Percentiles rank a stretch among this genome's conserved stretches.
phyloP scores from a whole-genome alignment of 1,284 basidiomycete species.

The Vanrija sp. region DNA sequence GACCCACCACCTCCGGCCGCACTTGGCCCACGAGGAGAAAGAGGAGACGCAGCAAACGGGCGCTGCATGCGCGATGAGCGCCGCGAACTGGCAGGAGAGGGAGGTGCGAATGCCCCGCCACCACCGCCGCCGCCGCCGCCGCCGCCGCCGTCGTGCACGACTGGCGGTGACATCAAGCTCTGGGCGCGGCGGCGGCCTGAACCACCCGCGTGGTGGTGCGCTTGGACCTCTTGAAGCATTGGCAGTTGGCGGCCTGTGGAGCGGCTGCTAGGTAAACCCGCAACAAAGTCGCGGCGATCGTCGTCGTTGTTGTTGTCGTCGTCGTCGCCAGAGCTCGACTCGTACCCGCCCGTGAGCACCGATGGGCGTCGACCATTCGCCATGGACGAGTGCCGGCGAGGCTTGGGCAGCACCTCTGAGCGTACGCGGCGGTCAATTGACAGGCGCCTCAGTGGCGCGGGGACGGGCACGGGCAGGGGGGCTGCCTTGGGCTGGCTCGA shows the following conservation, averaged over 20 bases:
- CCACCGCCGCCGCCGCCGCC: too few species aligned
- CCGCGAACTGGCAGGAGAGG: conserved; percentile 3
- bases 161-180: conserved; percentile 17
- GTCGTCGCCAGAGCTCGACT: conserved; percentile 30
- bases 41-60: neutral
- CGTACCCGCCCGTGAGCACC: conserved; percentile 40
- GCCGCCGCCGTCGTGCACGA: neutral
- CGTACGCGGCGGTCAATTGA: neutral
- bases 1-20: neutral
- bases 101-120: too few species aligned
- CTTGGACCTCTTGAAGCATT: neutral
- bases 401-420: neutral
- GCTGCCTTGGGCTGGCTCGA: neutral
- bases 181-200: conserved; percentile 22
- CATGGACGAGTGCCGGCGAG: neutral
- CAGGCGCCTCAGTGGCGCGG: neutral
- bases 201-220: neutral
- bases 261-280: neutral
- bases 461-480: neutral
- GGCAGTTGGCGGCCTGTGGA: neutral
- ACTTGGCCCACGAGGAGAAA: neutral
- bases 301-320: neutral
- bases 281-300: neutral
- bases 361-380: conserved; percentile 21
- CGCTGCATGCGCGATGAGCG: conserved; percentile 2